Base-by-base conservation (phyloP, 345 rosid genomes). In the Citrus glauca region DNA sequence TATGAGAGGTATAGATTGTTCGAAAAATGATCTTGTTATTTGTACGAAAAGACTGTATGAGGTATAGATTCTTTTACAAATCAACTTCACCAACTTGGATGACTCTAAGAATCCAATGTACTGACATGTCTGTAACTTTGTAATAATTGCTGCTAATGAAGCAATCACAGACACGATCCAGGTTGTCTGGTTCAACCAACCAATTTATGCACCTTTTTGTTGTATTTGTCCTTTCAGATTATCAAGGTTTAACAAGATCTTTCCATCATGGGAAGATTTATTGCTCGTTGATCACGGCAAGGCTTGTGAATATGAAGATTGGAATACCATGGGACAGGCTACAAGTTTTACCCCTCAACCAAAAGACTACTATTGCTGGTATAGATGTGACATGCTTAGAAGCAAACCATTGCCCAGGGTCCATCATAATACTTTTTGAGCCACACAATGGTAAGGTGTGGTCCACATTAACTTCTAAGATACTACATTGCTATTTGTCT, bases 401-500 rank as follows among this genome's bases (percentile, higher is more conserved):
- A 57, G 98, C 99, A 84, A 95, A 95, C 66, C 98, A 95, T 80
- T 95, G 99, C 74, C 98, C 99, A 0, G 99, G 99, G 61, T 90
- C 99, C 78, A 77, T 95, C 77, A 87, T 95, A 78, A 89, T 93
- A 77, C 93, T 94, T 77, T 93, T 93, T 65, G 92, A 91, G 83
- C 96, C 99, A 77, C 89, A 97, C 25, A 91, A 91, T 33, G 93
- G 97, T 82, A 86, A 95, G 97, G 99, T 95, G 88, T 66, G 92
- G 80, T 80, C 73, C 81, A 75, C 60, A 53, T 65, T 63, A 50
- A 64, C 71, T 66, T 71, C 73, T 72, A 38, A 79, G 77, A 55
- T 63, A 73, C 40, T 53, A 5, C 53, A 10, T 22, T 8, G 24
- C 19, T 74, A 59, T 70, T 56, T 75, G 56, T 32, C 73, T 79